These are phyloP conservation scores for Lagerstroemia speciosa DNA, from an alignment of 345 rosid genomes.

Conservation along the genomic window DNA sequence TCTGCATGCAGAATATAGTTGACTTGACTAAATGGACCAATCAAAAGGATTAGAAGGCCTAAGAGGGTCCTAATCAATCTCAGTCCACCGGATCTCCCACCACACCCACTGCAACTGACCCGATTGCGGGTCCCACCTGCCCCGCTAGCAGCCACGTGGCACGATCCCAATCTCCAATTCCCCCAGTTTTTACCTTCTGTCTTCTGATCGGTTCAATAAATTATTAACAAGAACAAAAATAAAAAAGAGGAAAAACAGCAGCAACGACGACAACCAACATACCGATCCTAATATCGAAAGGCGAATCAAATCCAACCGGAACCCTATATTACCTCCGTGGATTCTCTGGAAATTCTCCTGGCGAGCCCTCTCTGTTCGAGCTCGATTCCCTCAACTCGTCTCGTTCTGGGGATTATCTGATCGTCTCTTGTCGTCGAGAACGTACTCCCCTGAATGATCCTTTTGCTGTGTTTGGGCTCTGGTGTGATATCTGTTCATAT, in stretches of 20 bases:
- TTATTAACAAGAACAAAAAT: neutral
- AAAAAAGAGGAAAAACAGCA: neutral
- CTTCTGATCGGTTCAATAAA: neutral
- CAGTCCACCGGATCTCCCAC: neutral
- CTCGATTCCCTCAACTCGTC: neutral
- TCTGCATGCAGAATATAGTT: no score
- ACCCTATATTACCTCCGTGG: neutral
- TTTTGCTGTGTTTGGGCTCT: neutral
- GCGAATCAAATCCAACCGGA: neutral
- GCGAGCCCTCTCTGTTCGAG: neutral
- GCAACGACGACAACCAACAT: neutral
- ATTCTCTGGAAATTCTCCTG: neutral
- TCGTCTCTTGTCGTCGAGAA: neutral
- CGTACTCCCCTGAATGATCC: neutral
- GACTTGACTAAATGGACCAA: neutral
- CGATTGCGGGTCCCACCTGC: slow-evolving; percentile 4
- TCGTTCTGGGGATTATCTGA: neutral
- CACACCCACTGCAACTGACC: no score
- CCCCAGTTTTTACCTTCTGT: neutral
- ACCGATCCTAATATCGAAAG: neutral
- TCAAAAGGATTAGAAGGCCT: neutral
- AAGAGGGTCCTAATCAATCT: neutral
- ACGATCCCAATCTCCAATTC: neutral
- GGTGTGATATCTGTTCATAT: neutral
- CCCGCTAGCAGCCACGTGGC: slow-evolving; percentile 3